Conservation (phyloP, 495 filamentous ascomycete genomes). For the Astrothelium macrocarpum region DNA sequence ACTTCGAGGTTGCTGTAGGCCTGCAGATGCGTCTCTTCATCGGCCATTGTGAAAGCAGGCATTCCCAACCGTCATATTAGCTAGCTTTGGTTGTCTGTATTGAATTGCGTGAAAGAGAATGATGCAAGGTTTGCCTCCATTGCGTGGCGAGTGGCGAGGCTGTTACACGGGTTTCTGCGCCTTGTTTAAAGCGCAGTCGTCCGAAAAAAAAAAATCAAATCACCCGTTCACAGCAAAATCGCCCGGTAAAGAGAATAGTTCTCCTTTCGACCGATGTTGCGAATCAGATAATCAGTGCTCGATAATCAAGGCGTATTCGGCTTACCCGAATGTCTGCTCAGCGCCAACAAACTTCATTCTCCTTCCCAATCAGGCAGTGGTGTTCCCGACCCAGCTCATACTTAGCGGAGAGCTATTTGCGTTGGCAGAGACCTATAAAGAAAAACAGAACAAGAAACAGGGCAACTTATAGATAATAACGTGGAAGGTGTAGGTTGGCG, state of each 20-base stretch:
- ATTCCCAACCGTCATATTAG: background rate
- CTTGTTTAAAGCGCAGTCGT: background rate
- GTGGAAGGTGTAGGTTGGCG: too few species aligned
- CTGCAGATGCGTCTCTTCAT: background rate
- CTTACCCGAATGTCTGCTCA: background rate
- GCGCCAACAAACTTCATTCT: background rate
- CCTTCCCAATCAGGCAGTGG: too few species aligned
- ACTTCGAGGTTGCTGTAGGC: background rate
- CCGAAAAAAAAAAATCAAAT: background rate
- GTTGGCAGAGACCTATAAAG: too few species aligned
- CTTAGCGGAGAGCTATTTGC: too few species aligned
- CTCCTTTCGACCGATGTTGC: background rate
- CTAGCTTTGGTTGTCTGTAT: background rate
- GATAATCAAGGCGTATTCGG: background rate
- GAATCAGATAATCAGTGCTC: background rate
- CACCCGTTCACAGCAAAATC: background rate
- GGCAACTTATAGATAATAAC: too few species aligned
- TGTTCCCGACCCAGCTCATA: too few species aligned
- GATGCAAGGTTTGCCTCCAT: background rate
- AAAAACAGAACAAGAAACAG: too few species aligned
- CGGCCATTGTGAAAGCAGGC: background rate
- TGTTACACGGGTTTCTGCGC: background rate
- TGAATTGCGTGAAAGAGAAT: background rate
- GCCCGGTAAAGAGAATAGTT: background rate
- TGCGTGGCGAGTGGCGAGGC: background rate